These are phyloP conservation scores for Colletotrichum higginsianum DNA, from an alignment of 2,329 filamentous ascomycete genomes.

Conservation along the genomic window DNA sequence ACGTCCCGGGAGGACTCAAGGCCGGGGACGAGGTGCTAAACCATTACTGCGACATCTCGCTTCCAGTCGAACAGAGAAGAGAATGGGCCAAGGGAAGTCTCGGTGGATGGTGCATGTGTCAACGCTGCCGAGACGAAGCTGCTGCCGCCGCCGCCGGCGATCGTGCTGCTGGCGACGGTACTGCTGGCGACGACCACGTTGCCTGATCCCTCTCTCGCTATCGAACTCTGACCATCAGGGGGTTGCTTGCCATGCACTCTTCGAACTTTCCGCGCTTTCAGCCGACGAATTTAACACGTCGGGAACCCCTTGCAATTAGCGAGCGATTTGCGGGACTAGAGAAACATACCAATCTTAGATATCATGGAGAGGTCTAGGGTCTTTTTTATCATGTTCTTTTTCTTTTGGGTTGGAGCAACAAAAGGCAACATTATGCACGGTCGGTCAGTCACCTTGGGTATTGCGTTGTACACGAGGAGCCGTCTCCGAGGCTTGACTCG, in stretches of 20 bases:
- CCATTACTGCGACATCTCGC: conserved; percentile 91
- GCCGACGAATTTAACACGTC: not conserved
- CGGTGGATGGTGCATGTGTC: conserved; percentile 90
- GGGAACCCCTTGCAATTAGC: conserved; percentile 12
- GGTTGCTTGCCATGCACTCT: not conserved
- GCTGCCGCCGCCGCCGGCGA: conserved; percentile 11
- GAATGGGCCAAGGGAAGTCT: conserved; percentile 92
- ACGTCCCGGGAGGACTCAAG: conserved; percentile 72
- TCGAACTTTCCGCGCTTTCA: not conserved
- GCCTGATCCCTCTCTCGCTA: not conserved
- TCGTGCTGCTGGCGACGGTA: not conserved
- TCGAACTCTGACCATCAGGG: not conserved
- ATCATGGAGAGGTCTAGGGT: not conserved
- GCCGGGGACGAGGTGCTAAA: conserved; percentile 89
- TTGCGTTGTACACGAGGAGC: conserved; percentile 31
- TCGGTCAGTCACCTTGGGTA: conserved; percentile 17
- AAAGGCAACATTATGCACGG: conserved; percentile 15
- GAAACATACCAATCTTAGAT: conserved; percentile 29
- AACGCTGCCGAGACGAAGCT: conserved; percentile 83
- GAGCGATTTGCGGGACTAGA: conserved; percentile 31
- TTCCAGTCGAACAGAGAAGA: conserved; percentile 84
- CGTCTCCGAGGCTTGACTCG: conserved; percentile 2
- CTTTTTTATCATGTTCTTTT: not conserved
- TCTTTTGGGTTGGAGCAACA: conserved; percentile 10
- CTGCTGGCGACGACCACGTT: not conserved